Percentiles rank a stretch among this genome's conserved stretches.
Evolutionary conservation across 2,329 filamentous ascomycete genomes (phyloP).

Genomic region (Exophiala calicioides): DNA sequence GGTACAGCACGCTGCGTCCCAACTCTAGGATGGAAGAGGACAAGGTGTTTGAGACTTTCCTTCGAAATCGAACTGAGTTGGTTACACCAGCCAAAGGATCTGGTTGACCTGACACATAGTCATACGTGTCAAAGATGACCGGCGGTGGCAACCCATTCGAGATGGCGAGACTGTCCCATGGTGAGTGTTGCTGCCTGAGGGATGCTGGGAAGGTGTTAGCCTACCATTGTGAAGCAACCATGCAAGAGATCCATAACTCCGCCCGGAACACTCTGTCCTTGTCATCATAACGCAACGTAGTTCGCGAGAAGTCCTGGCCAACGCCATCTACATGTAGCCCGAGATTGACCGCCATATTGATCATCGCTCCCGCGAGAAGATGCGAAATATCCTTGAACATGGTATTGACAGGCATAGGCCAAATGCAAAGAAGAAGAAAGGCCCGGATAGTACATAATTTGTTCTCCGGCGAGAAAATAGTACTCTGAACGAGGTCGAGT

Average conservation of each 20-base stretch:
- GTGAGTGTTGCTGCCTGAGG: too few species aligned
- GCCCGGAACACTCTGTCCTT: slow-evolving; percentile 2
- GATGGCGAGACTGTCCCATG: not conserved
- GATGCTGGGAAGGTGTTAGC: too few species aligned
- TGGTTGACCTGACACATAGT: not conserved
- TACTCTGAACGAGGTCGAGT: not conserved
- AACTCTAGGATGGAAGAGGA: slow-evolving; percentile 2
- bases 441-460: slow-evolving; percentile 5
- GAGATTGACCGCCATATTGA: slow-evolving; percentile 6
- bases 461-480: not conserved
- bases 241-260: slow-evolving; percentile 6
- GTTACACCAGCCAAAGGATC: not conserved
- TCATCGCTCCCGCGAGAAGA: slow-evolving; percentile 2
- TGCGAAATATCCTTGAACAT: slow-evolving; percentile 7
- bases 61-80: slow-evolving; percentile 3
- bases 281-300: not conserved
- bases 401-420: slow-evolving; percentile 8
- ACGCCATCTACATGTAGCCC: slow-evolving; percentile 10
- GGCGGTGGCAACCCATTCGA: slow-evolving; percentile 13
- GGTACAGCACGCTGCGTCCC: not conserved
- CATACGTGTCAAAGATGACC: slow-evolving; percentile 12
- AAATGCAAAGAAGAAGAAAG: slow-evolving; percentile 6
- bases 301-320: slow-evolving; percentile 13
- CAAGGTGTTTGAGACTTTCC: not conserved
- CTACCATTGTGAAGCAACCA: slow-evolving; percentile 10